These are phyloP conservation scores for Annulohypoxylon bovei DNA, from an alignment of 495 filamentous ascomycete genomes.

Conservation along the genomic window DNA sequence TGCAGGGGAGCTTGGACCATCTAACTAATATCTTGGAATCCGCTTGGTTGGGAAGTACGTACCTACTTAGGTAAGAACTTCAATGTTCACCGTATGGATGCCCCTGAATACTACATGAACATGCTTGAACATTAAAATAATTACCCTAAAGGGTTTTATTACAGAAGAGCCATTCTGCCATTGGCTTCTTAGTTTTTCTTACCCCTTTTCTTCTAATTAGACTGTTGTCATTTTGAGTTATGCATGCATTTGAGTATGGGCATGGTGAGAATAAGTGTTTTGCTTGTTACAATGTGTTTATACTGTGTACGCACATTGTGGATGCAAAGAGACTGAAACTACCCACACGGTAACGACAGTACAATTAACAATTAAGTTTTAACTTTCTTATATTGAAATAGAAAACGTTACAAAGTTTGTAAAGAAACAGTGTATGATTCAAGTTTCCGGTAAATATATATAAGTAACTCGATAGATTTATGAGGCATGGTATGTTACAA, in stretches of 20 bases:
- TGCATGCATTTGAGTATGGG: neutral
- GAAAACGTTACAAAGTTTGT: too few relatives aligned
- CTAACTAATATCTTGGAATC: neutral
- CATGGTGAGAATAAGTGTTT: neutral
- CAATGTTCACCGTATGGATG: neutral
- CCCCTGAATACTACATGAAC: neutral
- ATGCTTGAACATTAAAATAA: too few relatives aligned
- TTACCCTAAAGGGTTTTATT: too few relatives aligned
- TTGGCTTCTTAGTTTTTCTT: neutral
- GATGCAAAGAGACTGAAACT: neutral
- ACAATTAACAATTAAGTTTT: too few relatives aligned
- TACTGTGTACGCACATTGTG: slow-evolving; percentile 11
- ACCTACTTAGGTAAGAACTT: neutral
- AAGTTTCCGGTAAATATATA: too few relatives aligned
- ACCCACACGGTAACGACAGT: too few relatives aligned
- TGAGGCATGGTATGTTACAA: too few relatives aligned
- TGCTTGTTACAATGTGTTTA: neutral
- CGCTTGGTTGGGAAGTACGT: neutral
- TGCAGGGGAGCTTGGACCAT: neutral
- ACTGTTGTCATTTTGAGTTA: neutral
- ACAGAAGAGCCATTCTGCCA: too few relatives aligned
- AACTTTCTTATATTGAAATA: too few relatives aligned
- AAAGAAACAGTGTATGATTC: too few relatives aligned
- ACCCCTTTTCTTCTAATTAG: neutral
- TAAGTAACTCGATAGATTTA: too few relatives aligned